Percentiles rank a stretch among this genome's conserved stretches.
phyloP scores from a whole-genome alignment of 352 stramenopile species.

The Pythium oligandrum region DNA sequence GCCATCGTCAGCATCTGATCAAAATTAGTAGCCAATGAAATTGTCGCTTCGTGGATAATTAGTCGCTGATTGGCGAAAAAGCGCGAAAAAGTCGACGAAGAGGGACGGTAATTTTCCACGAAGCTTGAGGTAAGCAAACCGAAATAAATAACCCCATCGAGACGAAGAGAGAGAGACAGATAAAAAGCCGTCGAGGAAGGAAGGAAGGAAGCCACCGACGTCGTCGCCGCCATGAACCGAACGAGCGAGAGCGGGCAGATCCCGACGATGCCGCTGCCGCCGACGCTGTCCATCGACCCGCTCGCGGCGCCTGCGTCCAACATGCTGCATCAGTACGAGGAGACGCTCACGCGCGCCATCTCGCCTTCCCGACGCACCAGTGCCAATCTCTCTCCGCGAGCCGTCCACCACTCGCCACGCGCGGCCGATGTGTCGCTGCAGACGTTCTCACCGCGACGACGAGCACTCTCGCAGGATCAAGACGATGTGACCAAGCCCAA shows the following conservation, averaged over 20 bases:
- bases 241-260: constrained; percentile 7
- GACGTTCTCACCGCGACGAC: constrained; percentile 59
- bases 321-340: constrained; percentile 45
- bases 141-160: too few species aligned
- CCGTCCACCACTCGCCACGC: constrained; percentile 56
- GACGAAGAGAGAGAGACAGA: too few species aligned
- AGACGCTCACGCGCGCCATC: constrained; percentile 35
- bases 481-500: constrained; percentile 2
- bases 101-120: too few species aligned
- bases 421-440: constrained; percentile 39
- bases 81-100: too few species aligned
- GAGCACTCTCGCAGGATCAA: constrained; percentile 22
- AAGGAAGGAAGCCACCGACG: too few species aligned
- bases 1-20: too few species aligned
- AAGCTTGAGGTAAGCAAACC: too few species aligned
- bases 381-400: constrained; percentile 30
- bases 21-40: too few species aligned
- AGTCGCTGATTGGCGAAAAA: too few species aligned
- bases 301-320: constrained; percentile 12
- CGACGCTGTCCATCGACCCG: constrained; percentile 6
- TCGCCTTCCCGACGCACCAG: constrained; percentile 18
- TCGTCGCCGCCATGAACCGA: background rate
- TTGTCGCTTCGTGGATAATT: too few species aligned
- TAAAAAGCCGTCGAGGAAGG: too few species aligned
- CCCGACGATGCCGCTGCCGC: constrained; percentile 17